phyloP scores from a whole-genome alignment of 23 red algal species.

The Gracilaria gracilis region DNA sequence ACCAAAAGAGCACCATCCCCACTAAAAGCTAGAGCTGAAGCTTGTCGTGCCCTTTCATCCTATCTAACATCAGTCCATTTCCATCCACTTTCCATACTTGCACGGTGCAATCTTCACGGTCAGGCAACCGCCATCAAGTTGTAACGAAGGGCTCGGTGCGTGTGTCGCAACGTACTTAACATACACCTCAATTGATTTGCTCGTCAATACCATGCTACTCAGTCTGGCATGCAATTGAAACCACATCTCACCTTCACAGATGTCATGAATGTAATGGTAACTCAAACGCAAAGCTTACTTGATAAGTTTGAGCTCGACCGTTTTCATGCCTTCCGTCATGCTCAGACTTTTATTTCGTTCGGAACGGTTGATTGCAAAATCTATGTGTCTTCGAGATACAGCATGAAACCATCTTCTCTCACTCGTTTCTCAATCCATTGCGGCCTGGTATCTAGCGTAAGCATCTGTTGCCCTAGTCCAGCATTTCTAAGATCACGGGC shows the following conservation, averaged over 20 bases:
- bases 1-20: neutral
- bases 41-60: neutral
- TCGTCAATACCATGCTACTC: neutral
- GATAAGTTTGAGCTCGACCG: neutral
- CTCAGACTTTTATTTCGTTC: neutral
- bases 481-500: neutral
- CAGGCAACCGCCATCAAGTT: slow-evolving; percentile 13
- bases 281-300: slow-evolving; percentile 13
- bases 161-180: slow-evolving; percentile 3
- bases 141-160: slow-evolving; percentile 2
- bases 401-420: slow-evolving; percentile 22
- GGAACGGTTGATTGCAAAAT: neutral
- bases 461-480: slow-evolving; percentile 6
- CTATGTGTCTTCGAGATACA: neutral
- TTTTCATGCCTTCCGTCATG: neutral
- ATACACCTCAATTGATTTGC: neutral
- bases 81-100: slow-evolving; percentile 5
- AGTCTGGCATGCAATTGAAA: slow-evolving; percentile 14
- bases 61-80: neutral
- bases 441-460: neutral
- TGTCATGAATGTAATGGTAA: slow-evolving; percentile 15
- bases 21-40: neutral
- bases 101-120: slow-evolving; percentile 6
- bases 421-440: slow-evolving; percentile 27
- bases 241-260: neutral